A percentile compares a stretch with the other conserved stretches of the same genome.
phyloP scores from a whole-genome alignment of 495 filamentous ascomycete genomes.

The Chaetomium fimeti region DNA sequence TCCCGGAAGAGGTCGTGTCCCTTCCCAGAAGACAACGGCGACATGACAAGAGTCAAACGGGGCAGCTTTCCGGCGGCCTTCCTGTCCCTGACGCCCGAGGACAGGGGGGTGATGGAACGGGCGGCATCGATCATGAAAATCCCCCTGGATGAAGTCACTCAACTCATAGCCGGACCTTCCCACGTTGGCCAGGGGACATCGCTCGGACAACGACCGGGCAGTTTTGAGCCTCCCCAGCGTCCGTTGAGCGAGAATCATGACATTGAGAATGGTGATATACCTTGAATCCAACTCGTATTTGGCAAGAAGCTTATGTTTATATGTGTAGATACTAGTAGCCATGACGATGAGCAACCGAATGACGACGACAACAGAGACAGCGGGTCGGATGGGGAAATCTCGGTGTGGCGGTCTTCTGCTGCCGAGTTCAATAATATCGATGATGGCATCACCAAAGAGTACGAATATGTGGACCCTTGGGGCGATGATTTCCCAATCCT shows the following conservation, averaged over 20 bases:
- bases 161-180: not conserved
- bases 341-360: not conserved
- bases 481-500: not conserved
- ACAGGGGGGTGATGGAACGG: constrained; percentile 9
- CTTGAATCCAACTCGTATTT: not conserved
- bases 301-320: not conserved
- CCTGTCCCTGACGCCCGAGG: constrained; percentile 12
- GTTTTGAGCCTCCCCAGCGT: not conserved
- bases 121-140: not conserved
- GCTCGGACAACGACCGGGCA: not conserved
- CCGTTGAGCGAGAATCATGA: not conserved
- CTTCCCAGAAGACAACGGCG: constrained; percentile 3
- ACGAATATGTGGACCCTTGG: constrained; percentile 5
- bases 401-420: not conserved
- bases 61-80: not conserved
- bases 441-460: not conserved
- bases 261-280: not conserved
- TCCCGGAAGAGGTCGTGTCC: constrained; percentile 3
- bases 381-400: not conserved
- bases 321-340: not conserved
- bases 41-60: not conserved
- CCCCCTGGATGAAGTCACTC: not conserved
- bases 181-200: not conserved
- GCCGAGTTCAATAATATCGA: constrained; percentile 8
- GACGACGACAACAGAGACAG: constrained; percentile 2